A percentile compares a stretch with the other conserved stretches of the same genome.
Evolutionary conservation across 129 eudicot genomes (phyloP).

Genomic region (Pulicaria dysenterica): DNA sequence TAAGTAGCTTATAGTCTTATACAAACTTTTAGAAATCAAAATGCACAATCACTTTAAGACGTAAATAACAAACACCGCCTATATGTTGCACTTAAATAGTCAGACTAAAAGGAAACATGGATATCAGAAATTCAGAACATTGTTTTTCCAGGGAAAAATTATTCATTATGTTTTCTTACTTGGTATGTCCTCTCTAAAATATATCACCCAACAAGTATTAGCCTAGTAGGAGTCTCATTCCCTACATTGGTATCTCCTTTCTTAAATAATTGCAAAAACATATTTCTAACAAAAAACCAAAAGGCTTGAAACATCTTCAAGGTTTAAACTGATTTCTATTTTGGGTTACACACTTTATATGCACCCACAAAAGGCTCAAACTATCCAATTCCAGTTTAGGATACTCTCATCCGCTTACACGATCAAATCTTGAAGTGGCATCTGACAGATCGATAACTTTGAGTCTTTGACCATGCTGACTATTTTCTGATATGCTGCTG

Average conservation of each 20-base stretch:
- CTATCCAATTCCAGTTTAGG: background rate
- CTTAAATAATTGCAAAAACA: slow-evolving; percentile 1
- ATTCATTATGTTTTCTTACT: too few relatives aligned
- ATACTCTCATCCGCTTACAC: background rate
- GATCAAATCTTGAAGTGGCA: background rate
- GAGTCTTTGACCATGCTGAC: background rate
- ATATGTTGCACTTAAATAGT: too few relatives aligned
- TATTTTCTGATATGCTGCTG: background rate
- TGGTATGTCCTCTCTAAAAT: background rate
- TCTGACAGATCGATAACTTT: background rate
- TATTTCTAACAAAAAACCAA: background rate
- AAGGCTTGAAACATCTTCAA: background rate
- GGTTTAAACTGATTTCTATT: background rate
- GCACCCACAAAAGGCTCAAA: background rate
- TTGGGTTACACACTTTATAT: background rate
- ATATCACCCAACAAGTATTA: background rate
- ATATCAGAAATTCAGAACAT: too few relatives aligned
- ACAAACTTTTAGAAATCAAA: too few relatives aligned
- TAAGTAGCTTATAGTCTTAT: too few relatives aligned
- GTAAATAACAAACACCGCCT: too few relatives aligned
- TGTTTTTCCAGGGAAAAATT: too few relatives aligned
- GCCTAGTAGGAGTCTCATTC: background rate
- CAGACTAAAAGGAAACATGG: too few relatives aligned
- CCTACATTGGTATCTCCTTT: background rate
- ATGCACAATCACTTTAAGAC: too few relatives aligned